Base-by-base conservation (phyloP, 2,329 filamentous ascomycete genomes). In the Hirsutella minnesotensis region DNA sequence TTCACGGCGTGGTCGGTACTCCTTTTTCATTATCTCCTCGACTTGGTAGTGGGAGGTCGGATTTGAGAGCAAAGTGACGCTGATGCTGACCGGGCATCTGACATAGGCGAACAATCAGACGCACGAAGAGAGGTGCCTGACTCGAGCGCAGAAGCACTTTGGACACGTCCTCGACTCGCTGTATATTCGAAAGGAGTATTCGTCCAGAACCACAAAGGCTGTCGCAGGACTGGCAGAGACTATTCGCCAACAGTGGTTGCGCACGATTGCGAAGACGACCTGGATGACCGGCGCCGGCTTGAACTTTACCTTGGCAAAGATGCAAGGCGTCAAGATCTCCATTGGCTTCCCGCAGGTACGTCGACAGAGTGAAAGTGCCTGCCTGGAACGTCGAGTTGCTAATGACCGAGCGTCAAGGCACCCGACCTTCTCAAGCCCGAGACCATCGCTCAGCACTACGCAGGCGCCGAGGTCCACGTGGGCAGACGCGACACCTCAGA, bases 131-230 rank as follows among this genome's bases (percentile, higher is more conserved):
- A 43, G 19, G 13, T 50, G 48, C 42, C 38, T 34, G 15, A 12
- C 19, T 9, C 21, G 42, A 22, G 24, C 21, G 15, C 10, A 39
- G 3, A 43, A 42, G 21, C 47, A 49, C 22, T 50, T 49, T n/a
- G 41, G 45, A 3, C 43, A 37, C 20, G 30, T 49, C 12, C 22
- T 50, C 15, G 21, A 41, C 12, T 42, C 38, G 8, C 9, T 44
- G 3, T 47, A 43, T 35, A 13, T 44, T 31, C 41, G 45, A 13
- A 15, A 46, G 21, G 31, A 31, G 15, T 37, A 38, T 20, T 29
- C 15, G 9, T 16, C 13, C 20, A 7, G 15, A 10, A 33, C 18
- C 3, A 16, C 20, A 4, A 15, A 15, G 16, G 33, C 13, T 1
- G 39, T 22, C 39, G 9, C 18, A 2, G 9, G 10, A 4, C 4